A percentile compares a stretch with the other conserved stretches of the same genome.
These are phyloP conservation scores for Clitoria ternatea DNA, from an alignment of 306 rosid genomes.

Conservation along the genomic window DNA sequence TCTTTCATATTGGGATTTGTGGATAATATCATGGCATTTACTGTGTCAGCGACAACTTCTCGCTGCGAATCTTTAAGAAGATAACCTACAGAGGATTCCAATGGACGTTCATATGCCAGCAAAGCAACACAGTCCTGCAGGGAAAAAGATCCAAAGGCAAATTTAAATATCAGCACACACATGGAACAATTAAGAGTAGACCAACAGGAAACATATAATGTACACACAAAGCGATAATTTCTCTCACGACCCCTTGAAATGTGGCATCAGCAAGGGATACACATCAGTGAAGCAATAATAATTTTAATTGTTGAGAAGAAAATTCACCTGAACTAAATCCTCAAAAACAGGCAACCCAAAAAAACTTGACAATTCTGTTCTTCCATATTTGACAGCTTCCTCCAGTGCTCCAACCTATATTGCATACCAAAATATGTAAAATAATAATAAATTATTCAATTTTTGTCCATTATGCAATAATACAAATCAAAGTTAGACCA, in stretches of 20 bases:
- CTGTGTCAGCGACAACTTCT: conserved; percentile 92
- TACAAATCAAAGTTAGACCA: conserved; percentile 8
- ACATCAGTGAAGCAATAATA: not conserved
- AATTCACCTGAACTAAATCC: conserved; percentile 78
- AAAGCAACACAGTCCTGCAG: conserved; percentile 84
- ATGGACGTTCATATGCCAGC: conserved; percentile 85
- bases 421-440: conserved; percentile 8
- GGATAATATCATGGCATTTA: conserved; percentile 83
- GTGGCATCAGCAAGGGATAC: not conserved
- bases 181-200: not conserved
- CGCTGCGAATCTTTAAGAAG: conserved; percentile 79
- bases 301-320: not conserved
- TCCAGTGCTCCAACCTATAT: conserved; percentile 79
- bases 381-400: conserved; percentile 89
- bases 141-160: conserved; percentile 16
- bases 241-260: not conserved
- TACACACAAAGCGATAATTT: not conserved
- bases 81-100: conserved; percentile 79
- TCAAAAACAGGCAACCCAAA: conserved; percentile 60
- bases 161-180: not conserved
- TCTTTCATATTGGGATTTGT: conserved; percentile 75
- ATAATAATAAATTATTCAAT: not conserved
- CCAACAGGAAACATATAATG: not conserved
- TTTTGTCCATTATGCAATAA: not conserved
- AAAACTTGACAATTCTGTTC: conserved; percentile 66